These are phyloP conservation scores for Aspergillus sclerotialis DNA, from an alignment of 2,329 filamentous ascomycete genomes.

Conservation along the genomic window DNA sequence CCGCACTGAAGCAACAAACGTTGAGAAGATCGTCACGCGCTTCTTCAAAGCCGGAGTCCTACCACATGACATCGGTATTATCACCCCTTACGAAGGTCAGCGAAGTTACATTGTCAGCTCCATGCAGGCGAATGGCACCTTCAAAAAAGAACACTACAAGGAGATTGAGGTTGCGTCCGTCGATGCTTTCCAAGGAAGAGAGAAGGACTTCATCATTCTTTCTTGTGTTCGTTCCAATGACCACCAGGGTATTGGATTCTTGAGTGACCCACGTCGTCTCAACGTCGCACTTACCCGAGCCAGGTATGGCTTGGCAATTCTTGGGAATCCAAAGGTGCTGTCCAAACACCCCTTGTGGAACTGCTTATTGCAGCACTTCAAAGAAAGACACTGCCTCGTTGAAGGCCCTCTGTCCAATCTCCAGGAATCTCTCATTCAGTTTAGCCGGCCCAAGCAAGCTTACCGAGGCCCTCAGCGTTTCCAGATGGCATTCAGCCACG, in stretches of 20 bases:
- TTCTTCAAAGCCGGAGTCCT: constrained; percentile 99
- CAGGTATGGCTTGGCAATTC: constrained; percentile 92
- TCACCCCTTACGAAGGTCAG: constrained; percentile 97
- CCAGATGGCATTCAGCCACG: constrained; percentile 69
- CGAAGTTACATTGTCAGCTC: constrained; percentile 97
- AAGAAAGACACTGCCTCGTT: constrained; percentile 90
- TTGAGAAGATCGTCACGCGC: constrained; percentile 95
- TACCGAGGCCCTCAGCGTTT: constrained; percentile 85
- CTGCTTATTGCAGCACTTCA: constrained; percentile 89
- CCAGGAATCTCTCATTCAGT: constrained; percentile 91
- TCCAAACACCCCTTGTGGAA: constrained; percentile 99
- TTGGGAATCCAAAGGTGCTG: constrained; percentile 94
- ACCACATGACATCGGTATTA: constrained; percentile 88
- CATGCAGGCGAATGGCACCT: constrained; percentile 97
- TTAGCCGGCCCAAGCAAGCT: constrained; percentile 84
- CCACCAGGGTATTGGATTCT: constrained; percentile 96
- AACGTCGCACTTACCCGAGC: constrained; percentile 96
- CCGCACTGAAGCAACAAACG: constrained; percentile 91
- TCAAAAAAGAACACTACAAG: constrained; percentile 98
- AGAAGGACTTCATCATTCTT: constrained; percentile 98
- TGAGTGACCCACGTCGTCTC: constrained; percentile 93
- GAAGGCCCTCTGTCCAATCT: constrained; percentile 92
- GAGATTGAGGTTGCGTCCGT: constrained; percentile 97
- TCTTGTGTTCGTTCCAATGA: constrained; percentile 98
- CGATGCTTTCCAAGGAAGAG: constrained; percentile 96